Evolutionary conservation across 2,329 filamentous ascomycete genomes (phyloP).

Genomic region (Berkeleyomyces basicola): DNA sequence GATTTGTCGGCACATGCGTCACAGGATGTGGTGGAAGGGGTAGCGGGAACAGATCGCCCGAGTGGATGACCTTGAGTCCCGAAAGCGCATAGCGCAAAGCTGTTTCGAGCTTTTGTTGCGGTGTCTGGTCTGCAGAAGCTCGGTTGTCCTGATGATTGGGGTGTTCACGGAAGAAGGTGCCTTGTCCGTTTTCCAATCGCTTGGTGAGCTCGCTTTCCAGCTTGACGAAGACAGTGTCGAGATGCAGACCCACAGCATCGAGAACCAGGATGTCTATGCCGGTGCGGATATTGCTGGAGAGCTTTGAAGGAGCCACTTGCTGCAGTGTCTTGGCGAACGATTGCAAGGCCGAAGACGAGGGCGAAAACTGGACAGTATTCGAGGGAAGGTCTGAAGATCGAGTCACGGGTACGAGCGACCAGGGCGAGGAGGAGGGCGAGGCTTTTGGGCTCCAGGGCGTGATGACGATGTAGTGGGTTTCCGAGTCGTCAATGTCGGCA

Average conservation of each 20-base stretch:
- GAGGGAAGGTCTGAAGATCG: conserved; percentile 48
- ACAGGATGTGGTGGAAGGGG: conserved; percentile 72
- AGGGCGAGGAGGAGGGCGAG: conserved; percentile 45
- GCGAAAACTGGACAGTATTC: conserved; percentile 65
- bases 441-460: conserved; percentile 52
- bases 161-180: conserved; percentile 57
- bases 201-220: conserved; percentile 67
- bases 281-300: conserved; percentile 53
- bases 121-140: conserved; percentile 18
- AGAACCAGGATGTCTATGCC: conserved; percentile 72
- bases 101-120: conserved; percentile 42
- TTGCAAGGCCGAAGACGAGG: conserved; percentile 56
- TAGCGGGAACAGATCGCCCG: conserved; percentile 62
- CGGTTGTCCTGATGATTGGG: conserved; percentile 18
- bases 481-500: conserved; percentile 23
- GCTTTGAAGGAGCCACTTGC: conserved; percentile 57
- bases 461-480: conserved; percentile 50
- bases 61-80: conserved; percentile 60
- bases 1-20: conserved; percentile 68
- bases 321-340: conserved; percentile 61
- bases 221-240: conserved; percentile 77
- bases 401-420: conserved; percentile 71
- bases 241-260: conserved; percentile 59
- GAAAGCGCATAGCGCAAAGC: conserved; percentile 61
- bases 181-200: conserved; percentile 68